Base-by-base conservation (phyloP, 192 early-diverging fungal species). In the Backusella tuberculispora region DNA sequence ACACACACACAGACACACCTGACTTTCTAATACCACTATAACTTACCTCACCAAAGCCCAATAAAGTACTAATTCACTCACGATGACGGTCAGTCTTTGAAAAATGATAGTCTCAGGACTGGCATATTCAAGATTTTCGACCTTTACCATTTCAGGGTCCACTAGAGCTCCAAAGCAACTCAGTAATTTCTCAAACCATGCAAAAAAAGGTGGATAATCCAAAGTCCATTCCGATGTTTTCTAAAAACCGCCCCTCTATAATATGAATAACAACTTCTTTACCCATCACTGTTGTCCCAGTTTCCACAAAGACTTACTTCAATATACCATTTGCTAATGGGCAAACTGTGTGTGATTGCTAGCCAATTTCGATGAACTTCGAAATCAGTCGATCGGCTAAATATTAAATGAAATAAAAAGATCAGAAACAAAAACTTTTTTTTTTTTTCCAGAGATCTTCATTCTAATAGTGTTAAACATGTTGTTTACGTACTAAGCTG, bases 311-410 rank as follows among this genome's bases (percentile, higher is more conserved):
- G 7, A n/a, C 26, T n/a, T 80, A 90, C 88, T 80, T 98, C 94
- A 76, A 83, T 83, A 78, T 98, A 99, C 96, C 96, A 99, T 68
- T 88, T 67, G 34, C 79, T 78, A 42, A 96, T 74, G n/a, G 96
- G 94, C 9, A 96, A 80, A 68, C 87, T 89, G 73, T 90, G 84
- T 12, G 97, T 99, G 56, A 99, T 93, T 29, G 96, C 97, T 24
- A 98, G 88, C 96, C 96, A 97, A 86, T 97, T 97, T 71, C 96
- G 89, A 82, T 99, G 97, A 21, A 99, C 97, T 84, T 99, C 97
- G 89, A 99, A 99, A 86, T 99, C 97, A 19, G 97, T 99, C 67
- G 97, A 99, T 56, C 87, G 89, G 78, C 90, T 91, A 60, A 12
- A 26, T n/a, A 38, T 46, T 34, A 21, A 43, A 14, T 34, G 38